phyloP scores from a whole-genome alignment of 164 flowering plant species.

The Stephania japonica region DNA sequence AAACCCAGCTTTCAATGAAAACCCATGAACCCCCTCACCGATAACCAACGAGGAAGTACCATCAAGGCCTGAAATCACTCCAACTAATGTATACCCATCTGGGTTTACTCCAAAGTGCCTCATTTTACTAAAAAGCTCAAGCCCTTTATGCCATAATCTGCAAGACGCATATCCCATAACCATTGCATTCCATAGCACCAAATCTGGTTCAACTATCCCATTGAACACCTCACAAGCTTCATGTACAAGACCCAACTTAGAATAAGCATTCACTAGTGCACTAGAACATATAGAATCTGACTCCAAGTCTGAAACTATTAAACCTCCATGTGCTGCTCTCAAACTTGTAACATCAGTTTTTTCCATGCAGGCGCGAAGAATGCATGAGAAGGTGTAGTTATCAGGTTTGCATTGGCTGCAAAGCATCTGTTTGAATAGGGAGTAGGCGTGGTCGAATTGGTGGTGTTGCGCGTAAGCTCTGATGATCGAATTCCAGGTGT shows the following conservation, averaged over 20 bases:
- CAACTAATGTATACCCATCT: constrained; percentile 69
- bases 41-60: constrained; percentile 28
- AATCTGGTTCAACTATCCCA: constrained; percentile 47
- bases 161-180: constrained; percentile 44
- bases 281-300: constrained; percentile 45
- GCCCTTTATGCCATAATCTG: constrained; percentile 43
- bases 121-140: constrained; percentile 46
- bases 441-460: constrained; percentile 33
- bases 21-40: constrained; percentile 54
- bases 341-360: constrained; percentile 23
- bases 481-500: constrained; percentile 83
- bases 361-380: constrained; percentile 55
- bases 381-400: constrained; percentile 65
- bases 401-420: constrained; percentile 47
- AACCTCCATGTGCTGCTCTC: constrained; percentile 46
- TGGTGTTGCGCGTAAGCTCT: constrained; percentile 55
- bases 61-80: constrained; percentile 35
- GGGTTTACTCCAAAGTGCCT: constrained; percentile 33
- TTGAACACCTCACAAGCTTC: constrained; percentile 51
- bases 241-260: constrained; percentile 45
- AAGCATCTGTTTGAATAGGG: constrained; percentile 44
- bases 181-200: constrained; percentile 70
- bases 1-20: constrained; percentile 51
- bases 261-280: constrained; percentile 61
- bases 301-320: constrained; percentile 42